Base-by-base conservation (phyloP, 2,329 filamentous ascomycete genomes). In the Incumbomyces delicatus region DNA sequence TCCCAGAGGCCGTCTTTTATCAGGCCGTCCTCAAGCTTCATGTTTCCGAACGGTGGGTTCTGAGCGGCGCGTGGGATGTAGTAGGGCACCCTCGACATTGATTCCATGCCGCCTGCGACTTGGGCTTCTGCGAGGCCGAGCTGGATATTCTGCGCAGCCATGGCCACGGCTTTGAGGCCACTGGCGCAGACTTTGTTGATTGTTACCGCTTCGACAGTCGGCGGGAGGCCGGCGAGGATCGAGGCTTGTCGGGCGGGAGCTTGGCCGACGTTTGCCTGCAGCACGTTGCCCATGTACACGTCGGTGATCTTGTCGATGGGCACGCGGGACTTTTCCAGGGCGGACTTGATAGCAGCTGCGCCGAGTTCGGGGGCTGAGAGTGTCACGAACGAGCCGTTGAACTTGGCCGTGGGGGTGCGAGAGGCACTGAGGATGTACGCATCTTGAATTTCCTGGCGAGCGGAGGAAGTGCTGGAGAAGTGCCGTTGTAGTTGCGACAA, bases 171-270 rank as follows among this genome's bases (percentile, higher is more conserved):
- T 67, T 98, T 98, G 55, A 98, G 73, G 4, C 92, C 92, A 0
- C 89, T 95, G 3, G 92, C 85, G 71, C 92, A 98, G 50, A 98
- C 92, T 70, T 98, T 98, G 75, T 98, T 98, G 67, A 98, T 83
- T 13, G 92, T 96, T 42, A 84, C 82, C 31, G 89, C 85, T 69
- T 98, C 92, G 47, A 94, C 77, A 6, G 75, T 79, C n/a, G 80
- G 72, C 8, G 87, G 76, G 3, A 96, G 78, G 1, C 89, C 89
- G 3, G 92, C 87, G 61, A 94, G 90, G 50, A 96, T 84, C 54
- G 80, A 73, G 10, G 92, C 92, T 70, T 98, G 92, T 41, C 92
- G 81, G 17, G 92, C 90, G 1, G 92, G 92, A 0, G 92, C 80
- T 69, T 98, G 92, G 38, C 92, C 92, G 5, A 92, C 77, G 14